Base-by-base conservation (phyloP, 2,329 filamentous ascomycete species). In the Clonostachys chloroleuca region DNA sequence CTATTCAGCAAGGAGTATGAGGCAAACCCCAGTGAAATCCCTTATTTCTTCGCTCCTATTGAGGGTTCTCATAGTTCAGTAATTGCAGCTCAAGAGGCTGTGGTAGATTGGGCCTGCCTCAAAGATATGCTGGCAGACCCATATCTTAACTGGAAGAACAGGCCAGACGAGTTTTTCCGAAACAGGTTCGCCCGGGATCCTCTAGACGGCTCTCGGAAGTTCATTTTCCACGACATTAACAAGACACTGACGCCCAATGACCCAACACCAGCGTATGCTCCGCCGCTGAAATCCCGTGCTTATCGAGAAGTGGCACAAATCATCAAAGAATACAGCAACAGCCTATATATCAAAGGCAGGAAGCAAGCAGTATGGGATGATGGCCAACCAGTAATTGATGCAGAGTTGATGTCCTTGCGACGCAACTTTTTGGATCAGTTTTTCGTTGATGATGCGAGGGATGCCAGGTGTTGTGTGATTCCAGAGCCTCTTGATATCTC, bases 1-100 rank as follows among this genome's bases (percentile, higher is more conserved):
- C 72, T 96, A 0, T 97, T 96, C 69, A 92, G 91, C 64, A 99
- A 99, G 63, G 74, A 76, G 4, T 99, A 89, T 57, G 82, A 87
- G 43, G 71, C 79, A 0, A 73, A 82, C 14, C 55, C 73, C 0
- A 65, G 74, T 1, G 81, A 84, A 30, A 78, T 96, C 61, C 86
- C 91, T 0, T 99, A 96, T 64, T 96, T 91, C 71, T 59, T 96
- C 13, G 87, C 83, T 0, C 92, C 94, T 0, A 58, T n/a, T 8
- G 17, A 39, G 17, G 36, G 17, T 8, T 39, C 36, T 12, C 36
- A 39, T 18, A 12, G 12, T n/a, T 39, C 36, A n/a, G 36, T 39
- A n/a, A n/a, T 39, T 39, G 10, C 7, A 39, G 9, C 24, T 10
- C 2, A 30, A 30, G 24, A 30, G 9, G 24, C 24, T 30, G 24